Base-by-base conservation (phyloP, 108 stramenopile species). In the Phaeodactylum tricornutum region DNA sequence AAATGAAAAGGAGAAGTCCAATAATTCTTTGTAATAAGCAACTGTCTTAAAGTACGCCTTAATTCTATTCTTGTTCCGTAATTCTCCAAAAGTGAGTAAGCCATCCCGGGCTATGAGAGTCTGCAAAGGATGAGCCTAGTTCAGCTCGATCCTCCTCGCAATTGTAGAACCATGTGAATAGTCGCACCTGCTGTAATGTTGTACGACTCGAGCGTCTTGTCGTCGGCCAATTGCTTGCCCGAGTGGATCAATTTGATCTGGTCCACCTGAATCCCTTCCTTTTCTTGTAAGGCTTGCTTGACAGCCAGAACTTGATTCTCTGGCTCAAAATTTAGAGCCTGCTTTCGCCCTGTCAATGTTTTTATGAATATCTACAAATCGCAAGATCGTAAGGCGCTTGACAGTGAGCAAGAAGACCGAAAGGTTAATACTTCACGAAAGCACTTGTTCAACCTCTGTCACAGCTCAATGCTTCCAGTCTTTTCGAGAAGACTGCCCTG, bases 141-240 rank as follows among this genome's bases (percentile, higher is more conserved):
- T n/a, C n/a, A n/a, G n/a, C n/a, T n/a, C n/a, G n/a, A n/a, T n/a
- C 97, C 95, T 25, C 97, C 98, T 40, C 98, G 92, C 58, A 99
- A 74, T 76, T 97, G 96, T 54, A 99, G 70, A 0, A 99, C 98
- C 98, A 99, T 99, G 69, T 99, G 98, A 71, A 99, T 95, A 41
- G 95, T 96, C 33, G 88, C 94, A n/a, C 98, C 98, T 22, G 96
- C 94, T 14, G 54, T 70, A 50, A 99, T 95, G 49, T 90, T 94
- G 69, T 96, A 95, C 24, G 76, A 77, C 28, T 89, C 92, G 42
- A 99, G 58, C 4, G 82, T 82, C 44, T 90, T 88, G 62, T 95
- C 93, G 64, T 99, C 98, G 6, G 63, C 77, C 52, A 96, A 68
- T 64, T 97, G 96, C 66, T 96, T 96, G 35, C 98, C 98, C 33